Evolutionary conservation across 345 rosid genomes (phyloP), one percentile per base, ranked within the genome.

Genomic region (Luvunga scandens): DNA sequence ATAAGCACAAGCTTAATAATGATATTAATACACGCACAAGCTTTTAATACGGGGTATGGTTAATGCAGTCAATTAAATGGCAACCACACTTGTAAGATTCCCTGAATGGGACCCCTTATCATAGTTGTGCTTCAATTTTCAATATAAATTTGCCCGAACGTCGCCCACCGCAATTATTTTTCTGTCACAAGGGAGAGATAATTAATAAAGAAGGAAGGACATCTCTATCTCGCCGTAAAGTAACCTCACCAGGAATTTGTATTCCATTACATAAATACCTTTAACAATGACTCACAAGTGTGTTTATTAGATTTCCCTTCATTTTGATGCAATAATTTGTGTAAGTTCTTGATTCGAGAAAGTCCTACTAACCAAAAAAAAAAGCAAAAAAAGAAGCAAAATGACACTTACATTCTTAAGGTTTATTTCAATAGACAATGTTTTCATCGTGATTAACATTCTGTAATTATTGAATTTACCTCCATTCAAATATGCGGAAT

Each of bases 161-260:
- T 60, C 50, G 2, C 78, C 77, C 63, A 65, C 61, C 19, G 61
- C 60, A 45, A 75, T 64, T 48, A 63, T 64, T 75, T 75, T 45
- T 16, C 66, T 75, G 45, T 64, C 71, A 45, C 48, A 64, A 75
- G 22, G 33, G n/a, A 62, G 30, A 28, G 1, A 2, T 2, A 24
- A 3, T 28, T 60, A 36, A 7, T 57, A 42, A 27, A 38, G 14
- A 60, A 18, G 30, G 36, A 38, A 36, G 18, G 21, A 24, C 24
- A 73, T 6, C 61, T 72, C 18, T 4, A 21, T 38, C 0, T 45
- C 1, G 50, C 18, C 13, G 50, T 45, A 45, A 45, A 45, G 18
- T 45, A 45, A 13, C 48, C 48, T 42, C 48, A 10, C 48, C n/a
- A n/a, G n/a, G n/a, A n/a, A n/a, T n/a, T n/a, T n/a, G n/a, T n/a